Evolutionary conservation across 2,329 filamentous ascomycete species (phyloP), one percentile per base, ranked within the genome.

Genomic region (Colletotrichum godetiae): DNA sequence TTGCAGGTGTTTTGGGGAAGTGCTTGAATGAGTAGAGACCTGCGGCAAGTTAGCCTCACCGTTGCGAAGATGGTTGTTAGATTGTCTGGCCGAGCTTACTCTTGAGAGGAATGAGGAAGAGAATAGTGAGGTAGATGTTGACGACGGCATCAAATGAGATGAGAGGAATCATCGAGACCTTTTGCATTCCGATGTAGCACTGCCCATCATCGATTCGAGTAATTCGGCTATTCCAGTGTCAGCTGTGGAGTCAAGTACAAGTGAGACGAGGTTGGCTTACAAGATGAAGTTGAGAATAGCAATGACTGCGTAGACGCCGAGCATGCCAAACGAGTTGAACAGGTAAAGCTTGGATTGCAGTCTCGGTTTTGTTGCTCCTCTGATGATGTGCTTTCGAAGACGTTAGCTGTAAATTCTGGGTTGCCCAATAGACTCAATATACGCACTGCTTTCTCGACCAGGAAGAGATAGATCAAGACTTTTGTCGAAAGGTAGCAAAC

Each of bases 401-500:
- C 77, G 74, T 63, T 64, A 33, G 73, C 58, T 37, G 11, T 33
- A 29, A n/a, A 22, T 2, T 13, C 5, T 22, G 6, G 13, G 11
- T 7, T 19, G 5, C 8, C 5, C 0, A 13, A 29, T 2, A 5
- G 33, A 19, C 13, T 7, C 2, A 22, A 27, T 27, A 13, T 4
- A 81, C 86, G 78, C 80, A 90, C 89, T 56, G 88, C 90, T 80
- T 90, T 91, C 78, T 92, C 91, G 1, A 91, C 90, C 2, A 92
- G 82, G 77, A 92, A 92, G 31, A 90, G 84, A 77, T 92, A 92
- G n/a, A 92, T 89, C 27, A 92, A 42, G 27, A 92, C 88, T 82
- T 93, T 92, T 3, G 90, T 91, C 2, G 88, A 89, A 64, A 92
- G 84, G 77, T 92, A 92, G 75, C 88, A 92, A 6, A 87, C 81